Base-by-base conservation (phyloP, 345 rosid genomes). In the Eucalyptus pauciflora region DNA sequence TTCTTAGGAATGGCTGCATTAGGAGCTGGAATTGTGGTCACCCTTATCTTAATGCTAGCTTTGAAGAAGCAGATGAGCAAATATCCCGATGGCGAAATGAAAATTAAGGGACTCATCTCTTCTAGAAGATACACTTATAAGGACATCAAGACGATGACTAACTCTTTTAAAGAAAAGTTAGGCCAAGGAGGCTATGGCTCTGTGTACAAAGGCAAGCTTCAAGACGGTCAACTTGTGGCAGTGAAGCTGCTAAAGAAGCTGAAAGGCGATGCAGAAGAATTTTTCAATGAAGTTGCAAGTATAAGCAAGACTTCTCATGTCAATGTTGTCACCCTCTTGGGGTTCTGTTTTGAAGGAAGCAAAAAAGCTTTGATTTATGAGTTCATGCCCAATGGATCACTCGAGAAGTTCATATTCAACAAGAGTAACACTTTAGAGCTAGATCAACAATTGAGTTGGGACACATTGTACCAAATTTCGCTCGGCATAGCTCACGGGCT, bases 261-360 rank as follows among this genome's bases (percentile, higher is more conserved):
- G 14, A 91, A 91, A 56, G 94, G 94, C 1, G 52, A 92, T 88
- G 95, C 92, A 64, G 89, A 93, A 52, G 95, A 93, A 15, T 92
- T 93, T 69, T 90, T 93, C 89, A 93, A 93, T 37, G 95, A 93
- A 58, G 87, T 94, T 86, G 90, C 90, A 4, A 94, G 94, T 92
- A 93, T 94, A 71, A 92, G 94, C 51, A 93, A 67, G 91, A 94
- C 94, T 37, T 37, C 37, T 37, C 37, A 37, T 37, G 91, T 94
- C 64, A 94, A 94, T 52, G 46, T 93, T 7, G 94, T 92, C 45
- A 46, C 37, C 2, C 87, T 89, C 9, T 1, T 90, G 0, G 91
- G 92, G 4, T 93, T 90, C 24, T 91, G 92, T 81, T 64, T 80
- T 7, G 93, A 93, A 87, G 89, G 91, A 10, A 25, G 37, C 48